phyloP scores from a whole-genome alignment of 2,329 filamentous ascomycete genomes.

The Neofusicoccum ribis region DNA sequence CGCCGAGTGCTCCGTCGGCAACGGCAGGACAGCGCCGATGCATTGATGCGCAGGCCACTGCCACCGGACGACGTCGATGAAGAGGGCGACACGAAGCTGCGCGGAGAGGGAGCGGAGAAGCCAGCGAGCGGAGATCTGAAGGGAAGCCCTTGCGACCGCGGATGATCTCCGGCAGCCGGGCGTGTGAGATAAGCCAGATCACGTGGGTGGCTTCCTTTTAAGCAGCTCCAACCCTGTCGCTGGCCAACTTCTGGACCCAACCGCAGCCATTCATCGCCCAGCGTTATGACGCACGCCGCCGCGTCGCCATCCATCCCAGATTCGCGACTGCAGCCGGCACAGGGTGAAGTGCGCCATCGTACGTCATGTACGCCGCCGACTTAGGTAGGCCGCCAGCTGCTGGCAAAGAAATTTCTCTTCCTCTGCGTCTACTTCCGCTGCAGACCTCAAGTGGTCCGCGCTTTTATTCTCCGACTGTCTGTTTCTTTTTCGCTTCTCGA shows the following conservation, averaged over 20 bases:
- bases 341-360: constrained; percentile 4
- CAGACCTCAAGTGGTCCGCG: no score
- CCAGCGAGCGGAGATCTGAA: background rate
- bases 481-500: constrained; percentile 12
- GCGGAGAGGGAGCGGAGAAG: background rate
- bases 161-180: background rate
- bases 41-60: background rate
- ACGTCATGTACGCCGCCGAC: constrained; percentile 14
- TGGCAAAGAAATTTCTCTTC: background rate
- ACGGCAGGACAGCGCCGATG: background rate
- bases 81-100: no score
- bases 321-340: background rate
- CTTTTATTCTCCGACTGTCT: background rate
- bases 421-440: no score
- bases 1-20: no score
- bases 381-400: background rate
- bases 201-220: background rate
- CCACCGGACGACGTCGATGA: no score
- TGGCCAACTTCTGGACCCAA: background rate
- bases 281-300: constrained; percentile 4
- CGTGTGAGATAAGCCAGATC: background rate
- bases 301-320: background rate
- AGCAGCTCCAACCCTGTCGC: constrained; percentile 4
- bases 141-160: background rate
- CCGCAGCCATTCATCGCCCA: constrained; percentile 5